These are phyloP conservation scores for Agaricus blazei DNA, from an alignment of 768 basidiomycete genomes.

Conservation along the genomic window DNA sequence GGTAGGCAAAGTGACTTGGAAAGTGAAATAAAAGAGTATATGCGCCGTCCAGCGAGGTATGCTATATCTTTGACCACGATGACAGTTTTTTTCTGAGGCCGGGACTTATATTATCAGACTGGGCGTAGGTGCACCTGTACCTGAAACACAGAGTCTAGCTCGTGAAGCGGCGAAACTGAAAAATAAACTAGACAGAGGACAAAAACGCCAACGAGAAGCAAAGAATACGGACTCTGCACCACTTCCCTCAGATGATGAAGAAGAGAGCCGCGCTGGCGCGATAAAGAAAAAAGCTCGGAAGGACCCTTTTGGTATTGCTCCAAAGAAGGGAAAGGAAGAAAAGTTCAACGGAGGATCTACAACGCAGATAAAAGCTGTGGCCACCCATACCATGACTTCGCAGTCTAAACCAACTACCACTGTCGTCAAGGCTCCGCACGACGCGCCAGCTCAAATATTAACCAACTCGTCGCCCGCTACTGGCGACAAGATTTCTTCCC, in stretches of 20 bases:
- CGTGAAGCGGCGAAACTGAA: conserved; percentile 62
- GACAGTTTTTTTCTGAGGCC: conserved; percentile 2
- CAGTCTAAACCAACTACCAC: background rate
- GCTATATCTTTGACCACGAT: conserved; percentile 14
- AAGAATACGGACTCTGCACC: conserved; percentile 22
- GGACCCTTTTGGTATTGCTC: conserved; percentile 53
- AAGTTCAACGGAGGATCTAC: background rate
- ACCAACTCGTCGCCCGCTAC: too few species aligned
- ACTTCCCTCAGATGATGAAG: conserved; percentile 35
- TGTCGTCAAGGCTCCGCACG: background rate
- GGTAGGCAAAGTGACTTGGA: conserved; percentile 33
- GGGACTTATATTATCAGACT: conserved; percentile 36
- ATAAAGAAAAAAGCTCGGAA: conserved; percentile 54
- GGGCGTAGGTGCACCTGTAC: conserved; percentile 67
- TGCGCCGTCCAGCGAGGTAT: conserved; percentile 70
- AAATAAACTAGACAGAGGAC: conserved; percentile 44
- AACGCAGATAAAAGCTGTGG: background rate
- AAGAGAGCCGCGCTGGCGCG: conserved; percentile 52
- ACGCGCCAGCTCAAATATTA: background rate
- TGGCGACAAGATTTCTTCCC: too few species aligned
- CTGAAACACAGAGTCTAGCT: conserved; percentile 38
- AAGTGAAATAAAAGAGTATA: conserved; percentile 59
- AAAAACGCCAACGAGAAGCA: conserved; percentile 43
- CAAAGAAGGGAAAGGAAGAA: conserved; percentile 34
- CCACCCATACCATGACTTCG: background rate